Evolutionary conservation across 148 eudicot genomes (phyloP).

Genomic region (Amaranthus cruentus): DNA sequence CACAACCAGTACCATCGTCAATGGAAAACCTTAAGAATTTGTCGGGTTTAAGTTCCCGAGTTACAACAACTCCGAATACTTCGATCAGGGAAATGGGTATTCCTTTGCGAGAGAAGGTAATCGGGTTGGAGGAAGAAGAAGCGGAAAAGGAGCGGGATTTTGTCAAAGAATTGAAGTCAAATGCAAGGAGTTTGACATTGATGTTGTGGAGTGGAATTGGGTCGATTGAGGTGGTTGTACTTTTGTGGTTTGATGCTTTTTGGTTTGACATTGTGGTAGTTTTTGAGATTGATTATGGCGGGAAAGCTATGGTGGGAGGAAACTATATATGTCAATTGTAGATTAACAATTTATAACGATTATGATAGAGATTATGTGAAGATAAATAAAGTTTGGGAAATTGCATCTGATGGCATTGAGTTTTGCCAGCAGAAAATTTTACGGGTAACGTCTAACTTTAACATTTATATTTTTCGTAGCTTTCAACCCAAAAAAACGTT

Average conservation of each 20-base stretch:
- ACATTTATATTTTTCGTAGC: too few relatives aligned
- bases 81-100: constrained; percentile 50
- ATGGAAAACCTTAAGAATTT: constrained; percentile 57
- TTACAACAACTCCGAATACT: constrained; percentile 56
- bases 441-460: too few relatives aligned
- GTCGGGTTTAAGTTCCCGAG: constrained; percentile 57
- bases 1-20: constrained; percentile 76
- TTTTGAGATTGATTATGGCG: constrained; percentile 11
- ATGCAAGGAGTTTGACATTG: constrained; percentile 69
- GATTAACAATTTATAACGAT: too few relatives aligned
- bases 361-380: too few relatives aligned
- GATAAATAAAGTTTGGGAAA: too few relatives aligned
- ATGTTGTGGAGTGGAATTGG: constrained; percentile 25
- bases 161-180: constrained; percentile 55
- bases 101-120: constrained; percentile 39
- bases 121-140: constrained; percentile 21
- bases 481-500: too few relatives aligned
- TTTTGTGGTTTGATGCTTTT: neutral
- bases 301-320: neutral
- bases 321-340: too few relatives aligned
- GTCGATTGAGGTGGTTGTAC: neutral
- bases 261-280: constrained; percentile 2
- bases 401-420: too few relatives aligned
- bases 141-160: constrained; percentile 26
- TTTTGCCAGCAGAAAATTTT: too few relatives aligned